Percentiles rank a stretch among this genome's conserved stretches.
phyloP scores from a whole-genome alignment of 2,329 filamentous ascomycete species.

The Pseudopithomyces maydicus region DNA sequence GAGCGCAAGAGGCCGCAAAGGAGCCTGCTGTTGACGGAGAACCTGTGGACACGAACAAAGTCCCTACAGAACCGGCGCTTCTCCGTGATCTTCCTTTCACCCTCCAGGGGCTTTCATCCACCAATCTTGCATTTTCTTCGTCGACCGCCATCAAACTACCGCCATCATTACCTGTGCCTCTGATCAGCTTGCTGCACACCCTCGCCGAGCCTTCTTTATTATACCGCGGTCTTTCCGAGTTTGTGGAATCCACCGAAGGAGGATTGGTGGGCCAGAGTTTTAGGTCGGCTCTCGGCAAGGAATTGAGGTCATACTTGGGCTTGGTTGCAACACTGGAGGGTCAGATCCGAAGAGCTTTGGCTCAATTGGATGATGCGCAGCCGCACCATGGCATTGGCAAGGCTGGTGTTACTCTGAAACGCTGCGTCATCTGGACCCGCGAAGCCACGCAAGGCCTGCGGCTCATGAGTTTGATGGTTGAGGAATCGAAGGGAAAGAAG shows the following conservation, averaged over 20 bases:
- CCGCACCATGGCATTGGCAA: constrained; percentile 77
- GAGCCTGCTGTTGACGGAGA: constrained; percentile 27
- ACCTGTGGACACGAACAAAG: constrained; percentile 17
- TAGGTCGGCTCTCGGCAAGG: constrained; percentile 80
- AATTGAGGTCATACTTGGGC: constrained; percentile 87
- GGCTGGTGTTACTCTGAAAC: constrained; percentile 88
- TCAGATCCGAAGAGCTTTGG: constrained; percentile 83
- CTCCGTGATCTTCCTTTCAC: constrained; percentile 83
- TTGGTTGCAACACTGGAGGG: constrained; percentile 90
- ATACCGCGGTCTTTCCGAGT: constrained; percentile 79
- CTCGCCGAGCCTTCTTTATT: constrained; percentile 93
- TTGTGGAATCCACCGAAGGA: constrained; percentile 79
- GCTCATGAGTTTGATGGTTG: constrained; percentile 91
- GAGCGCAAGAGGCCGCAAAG: constrained; percentile 26
- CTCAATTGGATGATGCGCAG: constrained; percentile 70
- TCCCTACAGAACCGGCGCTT: constrained; percentile 52
- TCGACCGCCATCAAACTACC: constrained; percentile 76
- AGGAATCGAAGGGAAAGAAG: constrained; percentile 81
- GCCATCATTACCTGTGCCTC: constrained; percentile 76
- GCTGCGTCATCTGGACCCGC: constrained; percentile 95
- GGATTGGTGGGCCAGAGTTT: constrained; percentile 92
- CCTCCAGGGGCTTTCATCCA: constrained; percentile 87
- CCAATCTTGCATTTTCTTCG: constrained; percentile 76
- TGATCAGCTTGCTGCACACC: constrained; percentile 85
- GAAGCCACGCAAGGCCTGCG: constrained; percentile 95